Percentiles rank a stretch among this genome's conserved stretches.
phyloP scores from a whole-genome alignment of 805 yeast genomes.

The Pichia eremophila region DNA sequence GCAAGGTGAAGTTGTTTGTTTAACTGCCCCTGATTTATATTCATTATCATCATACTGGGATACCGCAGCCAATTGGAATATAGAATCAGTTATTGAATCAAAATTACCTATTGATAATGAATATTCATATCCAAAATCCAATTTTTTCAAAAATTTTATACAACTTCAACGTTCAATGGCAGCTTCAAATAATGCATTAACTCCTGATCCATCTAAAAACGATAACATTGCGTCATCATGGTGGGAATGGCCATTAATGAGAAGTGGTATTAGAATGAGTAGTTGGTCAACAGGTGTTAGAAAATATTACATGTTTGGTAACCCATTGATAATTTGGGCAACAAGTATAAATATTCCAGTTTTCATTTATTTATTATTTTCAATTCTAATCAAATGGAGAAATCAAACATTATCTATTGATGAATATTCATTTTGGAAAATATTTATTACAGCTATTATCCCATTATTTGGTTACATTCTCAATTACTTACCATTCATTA shows the following conservation, averaged over 20 bases:
- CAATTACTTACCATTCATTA: constrained; percentile 64
- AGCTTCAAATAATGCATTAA: constrained; percentile 74
- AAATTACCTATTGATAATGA: constrained; percentile 28
- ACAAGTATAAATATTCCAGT: constrained; percentile 41
- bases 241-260: constrained; percentile 78
- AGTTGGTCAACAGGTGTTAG: constrained; percentile 50
- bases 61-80: constrained; percentile 71
- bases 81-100: constrained; percentile 58
- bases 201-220: constrained; percentile 63
- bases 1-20: constrained; percentile 84
- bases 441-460: constrained; percentile 56
- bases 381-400: constrained; percentile 35
- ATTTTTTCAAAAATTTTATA: constrained; percentile 59
- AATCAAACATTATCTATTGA: constrained; percentile 47
- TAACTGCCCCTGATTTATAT: constrained; percentile 35
- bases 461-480: constrained; percentile 79
- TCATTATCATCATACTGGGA: constrained; percentile 26
- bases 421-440: constrained; percentile 14
- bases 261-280: constrained; percentile 68
- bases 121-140: constrained; percentile 36
- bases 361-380: constrained; percentile 22
- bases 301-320: constrained; percentile 60
- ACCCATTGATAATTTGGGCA: constrained; percentile 57
- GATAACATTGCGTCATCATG: constrained; percentile 66
- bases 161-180: constrained; percentile 71